phyloP scores from a whole-genome alignment of 23 red algal genomes.

The Gracilaria vermiculophylla region DNA sequence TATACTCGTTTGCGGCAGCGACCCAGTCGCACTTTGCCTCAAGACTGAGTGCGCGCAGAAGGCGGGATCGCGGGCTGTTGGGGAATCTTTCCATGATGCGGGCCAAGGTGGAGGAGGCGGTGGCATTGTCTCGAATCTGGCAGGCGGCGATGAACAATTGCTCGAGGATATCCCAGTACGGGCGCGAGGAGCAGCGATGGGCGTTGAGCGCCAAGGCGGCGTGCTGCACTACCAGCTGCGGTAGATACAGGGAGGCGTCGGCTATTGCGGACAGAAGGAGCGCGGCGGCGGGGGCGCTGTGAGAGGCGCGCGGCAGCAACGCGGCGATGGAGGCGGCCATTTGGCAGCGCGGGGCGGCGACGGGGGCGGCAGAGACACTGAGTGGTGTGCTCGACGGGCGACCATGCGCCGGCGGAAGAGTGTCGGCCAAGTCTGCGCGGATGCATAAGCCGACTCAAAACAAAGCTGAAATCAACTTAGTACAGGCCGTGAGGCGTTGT shows the following conservation, averaged over 20 bases:
- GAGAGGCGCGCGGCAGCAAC: background rate
- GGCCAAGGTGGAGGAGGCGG: background rate
- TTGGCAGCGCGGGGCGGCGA: background rate
- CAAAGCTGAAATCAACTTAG: no score
- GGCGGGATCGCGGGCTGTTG: conserved; percentile 10
- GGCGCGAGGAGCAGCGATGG: background rate
- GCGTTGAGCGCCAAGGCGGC: background rate
- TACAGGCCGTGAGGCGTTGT: background rate
- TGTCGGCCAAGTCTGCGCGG: no score
- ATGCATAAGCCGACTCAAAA: no score
- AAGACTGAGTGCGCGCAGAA: background rate
- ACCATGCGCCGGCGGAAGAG: background rate
- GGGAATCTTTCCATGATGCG: conserved; percentile 27
- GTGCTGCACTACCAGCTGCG: background rate
- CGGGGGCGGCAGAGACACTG: no score
- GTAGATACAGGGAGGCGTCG: background rate
- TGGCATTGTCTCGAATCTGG: background rate
- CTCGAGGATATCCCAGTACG: conserved; percentile 36
- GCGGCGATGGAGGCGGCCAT: conserved; percentile 1
- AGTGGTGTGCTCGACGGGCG: no score
- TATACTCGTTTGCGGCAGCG: conserved; percentile 15
- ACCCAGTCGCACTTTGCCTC: conserved; percentile 16
- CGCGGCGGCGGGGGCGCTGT: background rate
- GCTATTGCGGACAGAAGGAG: background rate
- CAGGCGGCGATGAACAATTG: conserved; percentile 15